Evolutionary conservation across 2,329 filamentous ascomycete species (phyloP).

Genomic region (Fonsecaea erecta): DNA sequence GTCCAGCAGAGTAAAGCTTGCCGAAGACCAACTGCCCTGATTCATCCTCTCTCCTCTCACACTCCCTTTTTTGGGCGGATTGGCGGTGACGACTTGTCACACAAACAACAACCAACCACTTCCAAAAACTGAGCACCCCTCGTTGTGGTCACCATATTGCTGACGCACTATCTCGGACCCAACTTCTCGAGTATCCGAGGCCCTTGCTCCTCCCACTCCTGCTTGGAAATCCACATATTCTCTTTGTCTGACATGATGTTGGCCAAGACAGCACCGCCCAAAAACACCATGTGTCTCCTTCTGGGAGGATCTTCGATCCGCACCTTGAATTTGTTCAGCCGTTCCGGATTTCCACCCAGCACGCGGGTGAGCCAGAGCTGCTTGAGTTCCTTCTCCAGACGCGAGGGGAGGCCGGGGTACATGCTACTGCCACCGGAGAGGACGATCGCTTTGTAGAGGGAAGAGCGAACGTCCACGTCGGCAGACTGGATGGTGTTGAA

Average conservation of each 20-base stretch:
- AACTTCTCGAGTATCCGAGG: constrained; percentile 85
- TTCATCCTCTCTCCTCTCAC: background rate
- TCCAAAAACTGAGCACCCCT: background rate
- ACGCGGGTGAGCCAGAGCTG: constrained; percentile 96
- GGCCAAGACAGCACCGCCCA: constrained; percentile 92
- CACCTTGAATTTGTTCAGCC: constrained; percentile 97
- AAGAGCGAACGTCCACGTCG: constrained; percentile 91
- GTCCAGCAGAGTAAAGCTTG: background rate
- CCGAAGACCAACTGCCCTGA: background rate
- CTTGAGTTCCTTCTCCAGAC: constrained; percentile 97
- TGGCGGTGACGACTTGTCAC: background rate
- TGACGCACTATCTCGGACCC: constrained; percentile 70
- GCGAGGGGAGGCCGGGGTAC: constrained; percentile 94
- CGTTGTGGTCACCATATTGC: background rate
- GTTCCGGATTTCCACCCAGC: constrained; percentile 86
- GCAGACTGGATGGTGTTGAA: constrained; percentile 99
- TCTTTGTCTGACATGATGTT: constrained; percentile 99
- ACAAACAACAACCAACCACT: background rate
- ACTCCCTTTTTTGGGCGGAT: background rate
- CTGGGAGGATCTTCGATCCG: constrained; percentile 96
- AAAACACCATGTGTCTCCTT: constrained; percentile 98
- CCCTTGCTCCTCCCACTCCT: constrained; percentile 96
- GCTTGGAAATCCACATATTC: constrained; percentile 97
- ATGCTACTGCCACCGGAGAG: constrained; percentile 97
- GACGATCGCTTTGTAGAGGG: constrained; percentile 96